Evolutionary conservation across 2,329 filamentous ascomycete species (phyloP).

Genomic region (Amphichorda felina): DNA sequence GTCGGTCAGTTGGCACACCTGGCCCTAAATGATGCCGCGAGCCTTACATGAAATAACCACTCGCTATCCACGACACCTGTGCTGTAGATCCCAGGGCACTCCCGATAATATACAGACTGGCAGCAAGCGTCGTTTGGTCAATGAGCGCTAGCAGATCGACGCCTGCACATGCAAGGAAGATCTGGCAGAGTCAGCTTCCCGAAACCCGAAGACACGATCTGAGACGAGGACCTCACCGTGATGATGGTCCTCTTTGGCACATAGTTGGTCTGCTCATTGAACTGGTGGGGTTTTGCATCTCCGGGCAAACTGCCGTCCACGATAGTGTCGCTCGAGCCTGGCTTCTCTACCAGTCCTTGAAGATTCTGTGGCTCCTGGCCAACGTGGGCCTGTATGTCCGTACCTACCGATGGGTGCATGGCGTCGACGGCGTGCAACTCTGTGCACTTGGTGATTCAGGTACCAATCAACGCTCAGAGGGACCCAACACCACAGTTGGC

Average conservation of each 20-base stretch:
- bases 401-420: too few species aligned
- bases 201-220: background rate
- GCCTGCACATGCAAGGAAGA: slow-evolving; percentile 43
- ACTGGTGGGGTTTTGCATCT: slow-evolving; percentile 16
- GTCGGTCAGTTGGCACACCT: background rate
- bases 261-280: slow-evolving; percentile 46
- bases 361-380: background rate
- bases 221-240: slow-evolving; percentile 23
- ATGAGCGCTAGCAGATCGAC: slow-evolving; percentile 43
- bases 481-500: too few species aligned
- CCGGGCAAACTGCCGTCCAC: slow-evolving; percentile 7
- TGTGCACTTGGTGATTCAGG: background rate
- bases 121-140: slow-evolving; percentile 44
- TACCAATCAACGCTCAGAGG: too few species aligned
- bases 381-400: too few species aligned
- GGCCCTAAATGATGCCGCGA: background rate
- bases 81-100: slow-evolving; percentile 33
- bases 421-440: too few species aligned
- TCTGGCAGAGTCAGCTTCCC: slow-evolving; percentile 22
- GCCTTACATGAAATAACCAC: slow-evolving; percentile 41
- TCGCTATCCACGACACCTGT: slow-evolving; percentile 42
- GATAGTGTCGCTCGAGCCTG: slow-evolving; percentile 4
- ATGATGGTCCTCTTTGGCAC: slow-evolving; percentile 37
- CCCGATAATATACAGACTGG: slow-evolving; percentile 42
- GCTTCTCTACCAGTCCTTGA: background rate